Evolutionary conservation across 768 basidiomycete genomes (phyloP).

Genomic region (Mycena olivaceomarginata): DNA sequence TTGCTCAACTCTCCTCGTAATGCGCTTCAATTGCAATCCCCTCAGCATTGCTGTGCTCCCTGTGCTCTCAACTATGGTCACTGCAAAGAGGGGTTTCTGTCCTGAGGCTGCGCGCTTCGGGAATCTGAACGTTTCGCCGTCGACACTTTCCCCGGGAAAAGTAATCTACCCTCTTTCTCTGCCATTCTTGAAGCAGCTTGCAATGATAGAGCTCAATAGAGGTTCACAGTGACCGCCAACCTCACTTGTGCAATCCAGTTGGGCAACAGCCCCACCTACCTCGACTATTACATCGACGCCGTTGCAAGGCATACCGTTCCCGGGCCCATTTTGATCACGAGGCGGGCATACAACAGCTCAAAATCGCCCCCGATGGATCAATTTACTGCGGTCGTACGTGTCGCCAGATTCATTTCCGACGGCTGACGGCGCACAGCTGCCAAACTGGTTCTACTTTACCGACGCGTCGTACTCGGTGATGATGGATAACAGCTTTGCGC

Average conservation of each 20-base stretch:
- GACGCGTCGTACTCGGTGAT: constrained; percentile 26
- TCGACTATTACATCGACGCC: constrained; percentile 41
- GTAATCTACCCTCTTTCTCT: not conserved
- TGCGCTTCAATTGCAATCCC: too few relatives aligned
- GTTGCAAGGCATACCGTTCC: constrained; percentile 5
- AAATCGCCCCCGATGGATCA: constrained; percentile 27
- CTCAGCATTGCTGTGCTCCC: not conserved
- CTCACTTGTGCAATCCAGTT: constrained; percentile 41
- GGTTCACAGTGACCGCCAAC: constrained; percentile 35
- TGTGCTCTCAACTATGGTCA: not conserved
- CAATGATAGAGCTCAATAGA: not conserved
- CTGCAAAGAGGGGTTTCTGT: constrained; percentile 7
- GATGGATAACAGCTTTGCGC: constrained; percentile 37
- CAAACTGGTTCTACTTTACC: constrained; percentile 38
- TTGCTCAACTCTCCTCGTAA: too few relatives aligned
- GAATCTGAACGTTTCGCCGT: constrained; percentile 12
- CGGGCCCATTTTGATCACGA: constrained; percentile 36
- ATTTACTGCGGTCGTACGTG: constrained; percentile 32
- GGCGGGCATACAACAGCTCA: constrained; percentile 33
- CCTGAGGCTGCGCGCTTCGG: constrained; percentile 27
- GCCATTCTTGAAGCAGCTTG: not conserved
- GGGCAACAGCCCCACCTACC: constrained; percentile 38
- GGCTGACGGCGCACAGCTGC: constrained; percentile 17
- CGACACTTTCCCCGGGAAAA: constrained; percentile 36
- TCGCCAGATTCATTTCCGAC: not conserved